Evolutionary conservation across 1,284 basidiomycete genomes (phyloP), one percentile per base, ranked within the genome.

Genomic region (Malassezia cuniculi): DNA sequence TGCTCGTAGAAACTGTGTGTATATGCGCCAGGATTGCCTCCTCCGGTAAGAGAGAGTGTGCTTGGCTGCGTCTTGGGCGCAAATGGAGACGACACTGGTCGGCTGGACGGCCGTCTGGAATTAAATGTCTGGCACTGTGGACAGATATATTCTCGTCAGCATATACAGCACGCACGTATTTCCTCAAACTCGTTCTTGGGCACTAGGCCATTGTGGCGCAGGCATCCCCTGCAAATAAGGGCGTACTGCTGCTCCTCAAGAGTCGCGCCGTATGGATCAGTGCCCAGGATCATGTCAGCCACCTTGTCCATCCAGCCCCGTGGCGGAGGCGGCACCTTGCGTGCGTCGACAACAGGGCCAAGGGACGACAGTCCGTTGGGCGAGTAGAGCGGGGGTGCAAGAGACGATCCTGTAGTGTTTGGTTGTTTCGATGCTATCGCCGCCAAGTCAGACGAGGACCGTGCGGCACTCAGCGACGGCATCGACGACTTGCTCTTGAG

Each of bases 201-300:
- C 4, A 90, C 83, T 7, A 99, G 74, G 0, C 90, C 90, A 58
- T 97, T 97, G 69, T 97, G 90, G 11, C 78, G 71, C 61, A 85
- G 90, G 66, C 90, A 97, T 53, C 80, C 80, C 45, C 79, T 78
- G 69, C 90, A 99, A 28, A 99, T 93, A 40, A 97, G 75, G 1
- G 90, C 93, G 58, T 89, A 97, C 40, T 60, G 57, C 45, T 67
- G 71, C 43, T 45, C 42, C 19, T 68, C 62, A 12, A 66, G 64
- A 11, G 50, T 53, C 1, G 66, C 57, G 16, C 66, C 59, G 17
- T 49, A 31, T 4, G 70, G 69, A 24, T 67, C 60, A 10, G 63
- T 61, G 24, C 70, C 70, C 11, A 71, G 52, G 17, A 71, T 54
- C 24, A 63, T 61, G 31, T 70, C 69, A 2, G 69, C 70, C 12